Conservation (phyloP, 108 stramenopile genomes). For the Hondaea fermentalgiana region DNA sequence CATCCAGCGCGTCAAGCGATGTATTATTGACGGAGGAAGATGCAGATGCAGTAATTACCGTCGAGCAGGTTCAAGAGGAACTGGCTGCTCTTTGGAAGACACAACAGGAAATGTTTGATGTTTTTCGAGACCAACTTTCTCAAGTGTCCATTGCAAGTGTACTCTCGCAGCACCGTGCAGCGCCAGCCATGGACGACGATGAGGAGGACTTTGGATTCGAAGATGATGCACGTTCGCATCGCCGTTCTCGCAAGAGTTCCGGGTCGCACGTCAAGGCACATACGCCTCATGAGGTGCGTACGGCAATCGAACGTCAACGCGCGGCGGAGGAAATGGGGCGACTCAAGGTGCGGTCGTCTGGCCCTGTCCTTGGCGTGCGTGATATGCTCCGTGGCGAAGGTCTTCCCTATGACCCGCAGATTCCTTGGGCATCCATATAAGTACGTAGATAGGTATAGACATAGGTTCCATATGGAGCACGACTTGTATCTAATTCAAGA, state of each 20-base stretch:
- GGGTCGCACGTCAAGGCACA: background rate
- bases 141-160: background rate
- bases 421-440: background rate
- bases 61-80: background rate
- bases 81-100: background rate
- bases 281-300: background rate
- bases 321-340: background rate
- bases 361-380: background rate
- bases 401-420: background rate
- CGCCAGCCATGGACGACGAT: background rate
- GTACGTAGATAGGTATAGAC: background rate
- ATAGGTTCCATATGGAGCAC: background rate
- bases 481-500: background rate
- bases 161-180: background rate
- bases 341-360: background rate
- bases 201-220: background rate
- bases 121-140: background rate
- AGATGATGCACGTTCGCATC: background rate
- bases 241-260: background rate
- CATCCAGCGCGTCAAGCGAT: background rate
- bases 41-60: background rate
- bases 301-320: background rate
- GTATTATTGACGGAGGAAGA: background rate
- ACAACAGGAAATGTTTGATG: background rate
- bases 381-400: background rate